Percentiles rank a stretch among this genome's conserved stretches.
These are phyloP conservation scores for Annulohypoxylon truncatum DNA, from an alignment of 2,329 filamentous ascomycete species.

Conservation along the genomic window DNA sequence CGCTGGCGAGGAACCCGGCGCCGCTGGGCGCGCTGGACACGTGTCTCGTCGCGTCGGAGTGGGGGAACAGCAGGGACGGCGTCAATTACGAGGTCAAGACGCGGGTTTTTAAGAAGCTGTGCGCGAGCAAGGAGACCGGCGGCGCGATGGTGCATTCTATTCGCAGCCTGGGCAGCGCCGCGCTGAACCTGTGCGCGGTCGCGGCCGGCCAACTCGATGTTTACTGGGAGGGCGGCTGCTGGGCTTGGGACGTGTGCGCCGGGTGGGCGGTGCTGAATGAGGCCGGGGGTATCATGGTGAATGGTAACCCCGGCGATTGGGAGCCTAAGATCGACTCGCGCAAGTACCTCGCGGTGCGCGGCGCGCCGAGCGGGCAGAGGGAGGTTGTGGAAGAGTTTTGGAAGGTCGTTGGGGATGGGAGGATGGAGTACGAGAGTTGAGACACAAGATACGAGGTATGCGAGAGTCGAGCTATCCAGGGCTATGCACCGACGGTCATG, in stretches of 20 bases:
- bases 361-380: slow-evolving; percentile 68
- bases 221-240: slow-evolving; percentile 88
- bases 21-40: slow-evolving; percentile 70
- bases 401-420: slow-evolving; percentile 66
- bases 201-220: slow-evolving; percentile 77
- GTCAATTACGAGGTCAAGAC: slow-evolving; percentile 77
- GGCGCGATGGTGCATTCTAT: slow-evolving; percentile 82
- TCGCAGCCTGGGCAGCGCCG: slow-evolving; percentile 77
- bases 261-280: slow-evolving; percentile 82
- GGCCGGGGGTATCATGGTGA: slow-evolving; percentile 77
- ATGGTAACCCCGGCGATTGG: slow-evolving; percentile 81
- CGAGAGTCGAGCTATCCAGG: slow-evolving; percentile 10
- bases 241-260: slow-evolving; percentile 87
- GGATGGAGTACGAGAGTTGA: slow-evolving; percentile 59
- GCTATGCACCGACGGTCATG: slow-evolving; percentile 29
- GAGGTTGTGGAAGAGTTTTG: slow-evolving; percentile 74
- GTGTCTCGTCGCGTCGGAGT: slow-evolving; percentile 77
- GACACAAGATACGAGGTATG: neutral
- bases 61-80: slow-evolving; percentile 76
- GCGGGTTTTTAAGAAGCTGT: slow-evolving; percentile 71
- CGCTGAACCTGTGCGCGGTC: slow-evolving; percentile 78
- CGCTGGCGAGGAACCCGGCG: slow-evolving; percentile 61
- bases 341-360: slow-evolving; percentile 72
- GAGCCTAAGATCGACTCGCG: slow-evolving; percentile 68
- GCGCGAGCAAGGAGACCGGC: slow-evolving; percentile 67